Evolutionary conservation across 225 moss, liverwort and hornwort species (phyloP), one percentile per base, ranked within the genome.

Genomic region (Pseudoscleropodium purum): DNA sequence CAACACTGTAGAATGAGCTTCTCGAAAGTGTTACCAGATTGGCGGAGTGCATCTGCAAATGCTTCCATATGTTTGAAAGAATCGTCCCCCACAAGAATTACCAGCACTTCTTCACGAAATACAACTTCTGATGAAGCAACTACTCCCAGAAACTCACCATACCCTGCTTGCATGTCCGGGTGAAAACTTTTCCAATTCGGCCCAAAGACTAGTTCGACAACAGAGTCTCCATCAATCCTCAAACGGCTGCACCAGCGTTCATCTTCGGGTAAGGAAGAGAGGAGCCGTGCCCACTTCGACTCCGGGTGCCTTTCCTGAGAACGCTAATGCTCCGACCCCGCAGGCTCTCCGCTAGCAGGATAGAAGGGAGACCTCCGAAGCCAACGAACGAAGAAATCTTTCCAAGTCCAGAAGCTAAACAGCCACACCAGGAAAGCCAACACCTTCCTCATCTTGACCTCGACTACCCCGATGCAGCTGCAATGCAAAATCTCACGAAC

Each of bases 1-100:
- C 0, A 9, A 72, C 9, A 26, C 0, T 0, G 0, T 15, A 72
- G 3, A 0, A 1, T 0, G 1, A 72, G 72, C 15, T 3, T 9
- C 15, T 3, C 26, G 9, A 41, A 26, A 41, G 15, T 3, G 0
- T 15, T 26, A 41, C 27, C 9, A 15, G 72, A 41, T 26, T 5
- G 41, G 26, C 26, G 15, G 26, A 72, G 9, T 41, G 72, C 9
- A 0, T 9, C 9, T 9, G 5, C 72, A 72, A 72, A 41, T 72
- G 72, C 72, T 41, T 41, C 41, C 26, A 72, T 1, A 9, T 3
- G 41, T 41, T 26, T 41, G 3, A 15, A 72, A 9, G 26, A 41
- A 5, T 26, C 9, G 1, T 72, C 26, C 15, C 25, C 15, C 0
- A 1, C 0, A 2, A 25, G 14, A 2, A 0, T 0, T 7, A 41